Base-by-base conservation (phyloP, 352 stramenopile genomes). In the Phytophthora nicotianae region DNA sequence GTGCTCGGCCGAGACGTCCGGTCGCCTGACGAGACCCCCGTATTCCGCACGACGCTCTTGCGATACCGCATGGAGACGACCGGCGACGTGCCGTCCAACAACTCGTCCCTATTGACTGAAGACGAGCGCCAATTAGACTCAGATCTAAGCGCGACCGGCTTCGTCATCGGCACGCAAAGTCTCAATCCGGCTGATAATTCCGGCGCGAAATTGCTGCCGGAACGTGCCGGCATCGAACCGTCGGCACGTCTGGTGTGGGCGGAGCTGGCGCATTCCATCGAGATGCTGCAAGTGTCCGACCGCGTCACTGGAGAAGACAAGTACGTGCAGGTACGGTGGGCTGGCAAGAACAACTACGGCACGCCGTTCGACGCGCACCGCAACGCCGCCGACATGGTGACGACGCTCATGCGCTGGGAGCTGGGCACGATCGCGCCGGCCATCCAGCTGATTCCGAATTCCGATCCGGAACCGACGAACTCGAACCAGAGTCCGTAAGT, bases 91-190 rank as follows among this genome's bases (percentile, higher is more conserved):
- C 32, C 53, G 35, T 43, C 40, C 2, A 50, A 50, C n/a, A 52
- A 38, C 20, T 59, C 47, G 9, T 57, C 49, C 2, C 43, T 66
- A n/a, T 32, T 59, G 13, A 48, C 43, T 21, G 49, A 58, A 9
- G 62, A 35, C 26, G 50, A 60, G 24, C 32, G 3, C 17, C 16
- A 16, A 11, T 21, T 50, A 19, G 41, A 40, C 47, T 41, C 62
- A 41, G 45, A 62, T 29, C 40, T 74, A 2, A 26, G 42, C 17
- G 63, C 64, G 2, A 61, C 38, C 0, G 72, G 72, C 20, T 83
- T 80, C 45, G 60, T 86, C 9, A 75, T 84, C 49, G 74, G 74
- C 20, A 83, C 77, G 42, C 77, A 86, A 38, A 83, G 69, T 42
- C 50, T 86, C n/a, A 76, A 76, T 21, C 71, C 71, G n/a, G 49